Conservation (phyloP, 1,284 basidiomycete species). For the Leccinum subrobustum region DNA sequence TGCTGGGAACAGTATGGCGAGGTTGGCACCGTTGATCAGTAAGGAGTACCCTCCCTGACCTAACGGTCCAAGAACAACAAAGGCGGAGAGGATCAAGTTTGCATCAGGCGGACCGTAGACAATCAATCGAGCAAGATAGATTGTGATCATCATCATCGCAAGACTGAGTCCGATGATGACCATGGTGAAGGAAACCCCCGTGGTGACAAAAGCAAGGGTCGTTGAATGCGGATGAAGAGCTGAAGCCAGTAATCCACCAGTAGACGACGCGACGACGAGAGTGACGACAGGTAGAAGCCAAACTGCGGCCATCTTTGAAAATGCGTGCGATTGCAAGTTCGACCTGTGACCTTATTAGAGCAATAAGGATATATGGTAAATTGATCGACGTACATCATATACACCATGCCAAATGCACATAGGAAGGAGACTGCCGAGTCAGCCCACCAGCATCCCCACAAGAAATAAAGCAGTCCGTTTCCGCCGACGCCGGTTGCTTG, state of each 20-base stretch:
- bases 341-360: conserved; percentile 39
- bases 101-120: conserved; percentile 40
- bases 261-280: conserved; percentile 58
- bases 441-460: conserved; percentile 67
- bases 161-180: conserved; percentile 53
- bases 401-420: conserved; percentile 55
- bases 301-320: conserved; percentile 45
- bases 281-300: conserved; percentile 66
- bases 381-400: conserved; percentile 46
- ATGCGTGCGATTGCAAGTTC: conserved; percentile 48
- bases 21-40: conserved; percentile 47
- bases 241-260: conserved; percentile 52
- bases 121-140: conserved; percentile 44
- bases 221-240: conserved; percentile 41
- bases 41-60: conserved; percentile 57
- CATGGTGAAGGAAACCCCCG: conserved; percentile 50
- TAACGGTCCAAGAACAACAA: conserved; percentile 40
- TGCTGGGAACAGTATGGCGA: conserved; percentile 42
- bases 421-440: conserved; percentile 46
- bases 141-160: conserved; percentile 46
- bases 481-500: conserved; percentile 44
- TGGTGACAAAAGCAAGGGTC: conserved; percentile 47
- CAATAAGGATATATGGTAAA: not conserved
- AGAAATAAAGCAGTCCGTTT: conserved; percentile 44
- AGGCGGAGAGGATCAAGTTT: conserved; percentile 47